A percentile compares a stretch with the other conserved stretches of the same genome.
Conservation (phyloP, 352 stramenopile species). For the Phytophthora crassamura region DNA sequence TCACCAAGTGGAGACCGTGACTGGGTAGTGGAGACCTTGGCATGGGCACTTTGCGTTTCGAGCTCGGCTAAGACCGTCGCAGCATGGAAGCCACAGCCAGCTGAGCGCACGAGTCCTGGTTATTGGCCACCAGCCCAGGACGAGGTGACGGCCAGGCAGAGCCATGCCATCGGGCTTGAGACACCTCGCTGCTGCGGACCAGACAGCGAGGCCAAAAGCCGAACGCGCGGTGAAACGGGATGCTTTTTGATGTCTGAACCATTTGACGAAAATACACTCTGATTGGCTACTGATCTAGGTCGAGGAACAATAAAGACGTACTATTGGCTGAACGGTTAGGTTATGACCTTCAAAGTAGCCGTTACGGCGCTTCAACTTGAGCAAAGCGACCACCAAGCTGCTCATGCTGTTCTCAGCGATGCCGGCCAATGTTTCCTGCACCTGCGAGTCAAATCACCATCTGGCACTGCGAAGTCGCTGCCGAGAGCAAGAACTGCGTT, state of each 20-base stretch:
- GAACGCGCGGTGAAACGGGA: too few relatives aligned
- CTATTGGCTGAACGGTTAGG: too few relatives aligned
- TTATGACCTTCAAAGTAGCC: too few relatives aligned
- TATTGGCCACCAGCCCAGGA: neutral
- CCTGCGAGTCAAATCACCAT: conserved; percentile 18
- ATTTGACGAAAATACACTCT: too few relatives aligned
- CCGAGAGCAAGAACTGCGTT: too few relatives aligned
- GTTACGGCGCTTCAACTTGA: conserved; percentile 7
- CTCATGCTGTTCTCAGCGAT: too few relatives aligned
- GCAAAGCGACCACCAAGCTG: too few relatives aligned
- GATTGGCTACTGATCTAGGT: too few relatives aligned
- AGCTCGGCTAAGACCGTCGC: neutral
- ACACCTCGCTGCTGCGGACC: conserved; percentile 35
- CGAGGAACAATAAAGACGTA: too few relatives aligned
- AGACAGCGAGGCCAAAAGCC: conserved; percentile 16
- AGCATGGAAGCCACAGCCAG: conserved; percentile 8
- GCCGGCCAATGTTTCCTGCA: conserved; percentile 14
- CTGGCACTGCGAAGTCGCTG: neutral
- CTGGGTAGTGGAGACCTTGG: neutral
- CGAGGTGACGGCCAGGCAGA: conserved; percentile 11
- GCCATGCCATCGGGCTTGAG: conserved; percentile 13
- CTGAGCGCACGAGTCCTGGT: conserved; percentile 1
- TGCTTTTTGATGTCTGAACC: too few relatives aligned
- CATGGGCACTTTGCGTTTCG: conserved; percentile 30
- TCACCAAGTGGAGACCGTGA: too few relatives aligned